Base-by-base conservation (phyloP, 1,139 yeast genomes). In the Yamadazyma taylorii region DNA sequence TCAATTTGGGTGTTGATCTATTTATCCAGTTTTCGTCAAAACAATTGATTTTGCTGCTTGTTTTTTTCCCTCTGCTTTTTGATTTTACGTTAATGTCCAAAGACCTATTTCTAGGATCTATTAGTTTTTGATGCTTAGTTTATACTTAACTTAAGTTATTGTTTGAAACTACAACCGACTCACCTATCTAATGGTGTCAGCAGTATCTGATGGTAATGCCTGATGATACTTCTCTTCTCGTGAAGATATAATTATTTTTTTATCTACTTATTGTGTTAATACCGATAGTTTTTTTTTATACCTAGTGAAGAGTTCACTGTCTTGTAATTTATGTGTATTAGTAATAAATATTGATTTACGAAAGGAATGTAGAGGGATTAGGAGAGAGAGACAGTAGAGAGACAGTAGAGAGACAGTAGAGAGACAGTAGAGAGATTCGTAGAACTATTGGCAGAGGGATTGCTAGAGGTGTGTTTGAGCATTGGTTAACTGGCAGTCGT, bases 321-420 rank as follows among this genome's bases (percentile, higher is more conserved):
- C 43, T 45, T 46, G 44, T 46, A 45, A 44, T 44, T 32, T 43
- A 43, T 42, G 45, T 44, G 50, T 46, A 45, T 38, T 33, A 26
- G 30, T 43, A 47, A 35, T 27, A 27, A 27, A 27, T 27, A 24
- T 24, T 24, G 13, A 36, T 37, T 14, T 35, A 35, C 19, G 40
- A 31, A 34, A n/a, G n/a, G n/a, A n/a, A n/a, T n/a, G n/a, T n/a
- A n/a, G n/a, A n/a, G n/a, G n/a, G n/a, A n/a, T n/a, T n/a, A n/a
- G n/a, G n/a, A n/a, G n/a, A n/a, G n/a, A n/a, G n/a, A n/a, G n/a
- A n/a, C n/a, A n/a, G n/a, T n/a, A n/a, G n/a, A n/a, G n/a, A n/a
- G n/a, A n/a, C n/a, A n/a, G n/a, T n/a, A n/a, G n/a, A n/a, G n/a
- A n/a, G n/a, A n/a, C n/a, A n/a, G n/a, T n/a, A n/a, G n/a, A n/a